Conservation (phyloP, 441 rosid genomes). For the Daphne laureola region DNA sequence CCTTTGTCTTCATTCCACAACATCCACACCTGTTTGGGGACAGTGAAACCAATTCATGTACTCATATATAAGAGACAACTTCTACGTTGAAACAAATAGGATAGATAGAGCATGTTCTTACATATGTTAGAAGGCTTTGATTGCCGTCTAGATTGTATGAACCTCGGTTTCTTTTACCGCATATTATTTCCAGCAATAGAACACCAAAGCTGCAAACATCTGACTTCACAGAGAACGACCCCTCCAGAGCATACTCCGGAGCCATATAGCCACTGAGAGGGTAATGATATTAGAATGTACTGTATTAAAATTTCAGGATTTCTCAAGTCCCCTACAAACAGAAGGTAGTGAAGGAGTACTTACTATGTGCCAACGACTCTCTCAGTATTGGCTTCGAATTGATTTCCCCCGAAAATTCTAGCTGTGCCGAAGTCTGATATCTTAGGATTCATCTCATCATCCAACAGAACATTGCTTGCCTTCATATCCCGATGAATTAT, state of each 20-base stretch:
- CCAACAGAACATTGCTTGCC: conserved; percentile 44
- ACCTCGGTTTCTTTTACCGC: conserved; percentile 36
- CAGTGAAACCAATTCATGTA: neutral
- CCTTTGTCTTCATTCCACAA: conserved; percentile 21
- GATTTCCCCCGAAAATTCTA: conserved; percentile 39
- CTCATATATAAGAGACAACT: neutral
- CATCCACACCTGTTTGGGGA: conserved; percentile 22
- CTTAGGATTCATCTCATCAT: conserved; percentile 39
- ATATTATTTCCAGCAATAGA: conserved; percentile 34
- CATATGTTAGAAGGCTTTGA: conserved; percentile 31
- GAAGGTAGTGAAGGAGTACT: conserved; percentile 11
- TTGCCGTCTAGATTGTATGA: conserved; percentile 18
- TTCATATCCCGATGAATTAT: conserved; percentile 46
- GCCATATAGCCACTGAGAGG: conserved; percentile 50
- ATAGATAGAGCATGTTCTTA: conserved; percentile 11
- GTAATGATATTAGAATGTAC: neutral
- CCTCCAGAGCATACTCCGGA: conserved; percentile 40
- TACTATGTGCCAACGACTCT: conserved; percentile 50
- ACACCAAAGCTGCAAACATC: conserved; percentile 46
- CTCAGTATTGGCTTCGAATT: conserved; percentile 36
- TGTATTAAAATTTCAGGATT: neutral
- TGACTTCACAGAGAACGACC: conserved; percentile 33
- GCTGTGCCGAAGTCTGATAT: conserved; percentile 57
- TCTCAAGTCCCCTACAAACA: neutral
- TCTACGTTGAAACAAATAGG: neutral